Evolutionary conservation across 306 rosid genomes (phyloP).

Genomic region (Glycine tomentella): DNA sequence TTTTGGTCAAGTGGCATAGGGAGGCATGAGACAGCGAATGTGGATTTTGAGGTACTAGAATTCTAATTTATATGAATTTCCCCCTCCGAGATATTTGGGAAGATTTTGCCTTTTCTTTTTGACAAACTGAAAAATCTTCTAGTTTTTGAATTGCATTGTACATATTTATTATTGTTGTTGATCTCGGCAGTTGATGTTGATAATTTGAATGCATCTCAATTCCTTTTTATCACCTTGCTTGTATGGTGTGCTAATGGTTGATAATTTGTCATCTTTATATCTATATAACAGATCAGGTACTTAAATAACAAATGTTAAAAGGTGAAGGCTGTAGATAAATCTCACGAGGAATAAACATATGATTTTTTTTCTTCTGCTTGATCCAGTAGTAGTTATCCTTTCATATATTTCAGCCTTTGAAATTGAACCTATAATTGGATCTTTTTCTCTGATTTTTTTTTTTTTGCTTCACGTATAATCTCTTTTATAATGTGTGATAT

Average conservation of each 20-base stretch:
- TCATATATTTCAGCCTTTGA: not conserved
- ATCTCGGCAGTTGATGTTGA: too few species aligned
- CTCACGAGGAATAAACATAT: slow-evolving; percentile 4
- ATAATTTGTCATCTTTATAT: slow-evolving; percentile 20
- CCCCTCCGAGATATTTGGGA: slow-evolving; percentile 26
- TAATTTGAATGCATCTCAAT: not conserved
- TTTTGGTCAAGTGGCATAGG: slow-evolving; percentile 98
- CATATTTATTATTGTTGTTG: too few species aligned
- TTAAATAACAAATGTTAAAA: slow-evolving; percentile 19
- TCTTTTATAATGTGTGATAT: not conserved
- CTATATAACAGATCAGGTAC: slow-evolving; percentile 21
- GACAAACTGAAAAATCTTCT: not conserved
- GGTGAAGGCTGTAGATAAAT: slow-evolving; percentile 4
- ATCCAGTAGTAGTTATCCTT: not conserved
- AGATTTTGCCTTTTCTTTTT: slow-evolving; percentile 19
- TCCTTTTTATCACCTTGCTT: slow-evolving; percentile 24
- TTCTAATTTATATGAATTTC: slow-evolving; percentile 20
- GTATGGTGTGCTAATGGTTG: slow-evolving; percentile 24
- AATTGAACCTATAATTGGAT: too few species aligned
- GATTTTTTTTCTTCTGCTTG: slow-evolving; percentile 19
- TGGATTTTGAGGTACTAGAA: slow-evolving; percentile 86
- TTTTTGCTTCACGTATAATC: not conserved
- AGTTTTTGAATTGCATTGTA: too few species aligned
- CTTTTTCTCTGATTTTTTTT: too few species aligned
- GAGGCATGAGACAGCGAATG: slow-evolving; percentile 76